phyloP scores from a whole-genome alignment of 306 rosid species.

The Begonia loranthoides region DNA sequence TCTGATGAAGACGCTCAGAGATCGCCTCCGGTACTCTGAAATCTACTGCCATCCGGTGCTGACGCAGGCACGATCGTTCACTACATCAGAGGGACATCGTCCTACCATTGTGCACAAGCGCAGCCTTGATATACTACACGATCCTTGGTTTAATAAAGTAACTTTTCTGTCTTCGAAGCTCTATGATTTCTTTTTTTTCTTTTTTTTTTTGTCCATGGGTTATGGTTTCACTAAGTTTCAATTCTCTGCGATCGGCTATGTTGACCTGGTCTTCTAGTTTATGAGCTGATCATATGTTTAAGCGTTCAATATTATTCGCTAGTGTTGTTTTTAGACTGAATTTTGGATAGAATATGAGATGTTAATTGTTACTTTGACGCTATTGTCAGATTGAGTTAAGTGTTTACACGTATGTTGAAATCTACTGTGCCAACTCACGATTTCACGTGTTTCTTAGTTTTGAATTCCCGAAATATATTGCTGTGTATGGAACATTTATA shows the following conservation, averaged over 20 bases:
- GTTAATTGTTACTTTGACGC: no score
- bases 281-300: no score
- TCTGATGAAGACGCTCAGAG: conserved; percentile 33
- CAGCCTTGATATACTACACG: conserved; percentile 92
- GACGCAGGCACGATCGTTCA: conserved; percentile 41
- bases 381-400: no score
- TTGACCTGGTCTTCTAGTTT: not conserved
- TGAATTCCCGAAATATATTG: no score
- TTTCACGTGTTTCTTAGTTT: no score
- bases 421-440: no score
- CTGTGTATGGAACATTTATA: no score
- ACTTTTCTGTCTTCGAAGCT: not conserved
- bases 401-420: no score
- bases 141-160: conserved; percentile 97
- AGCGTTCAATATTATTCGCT: no score
- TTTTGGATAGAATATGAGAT: no score
- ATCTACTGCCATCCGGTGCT: conserved; percentile 14
- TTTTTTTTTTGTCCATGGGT: not conserved
- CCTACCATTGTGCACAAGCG: conserved; percentile 87
- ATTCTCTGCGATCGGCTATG: not conserved
- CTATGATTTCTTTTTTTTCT: not conserved
- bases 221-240: not conserved
- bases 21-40: conserved; percentile 8
- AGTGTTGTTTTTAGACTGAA: no score
- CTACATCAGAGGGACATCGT: conserved; percentile 68